Base-by-base conservation (phyloP, 352 stramenopile genomes). In the Phytophthora niederhauseri region DNA sequence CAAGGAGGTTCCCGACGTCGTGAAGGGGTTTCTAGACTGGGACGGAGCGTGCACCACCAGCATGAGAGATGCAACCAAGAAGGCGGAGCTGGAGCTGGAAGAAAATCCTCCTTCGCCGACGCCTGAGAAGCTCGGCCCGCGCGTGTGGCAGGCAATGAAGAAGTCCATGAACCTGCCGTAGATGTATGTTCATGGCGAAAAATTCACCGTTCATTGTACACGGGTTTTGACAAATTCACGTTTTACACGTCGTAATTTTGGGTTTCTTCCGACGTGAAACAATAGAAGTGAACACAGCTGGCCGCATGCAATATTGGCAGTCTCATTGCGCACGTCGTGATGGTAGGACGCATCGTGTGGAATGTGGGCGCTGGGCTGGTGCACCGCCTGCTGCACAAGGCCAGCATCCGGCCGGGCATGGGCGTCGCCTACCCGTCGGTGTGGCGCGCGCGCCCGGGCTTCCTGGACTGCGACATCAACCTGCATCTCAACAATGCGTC, bases 381-480 rank as follows among this genome's bases (percentile, higher is more conserved):
- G 68, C 76, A 93, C 30, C 85, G 81, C 51, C 72, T 71, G 41
- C 66, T 93, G 45, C 89, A 86, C 60, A 87, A 85, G 57, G 57
- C 52, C n/a, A 64, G 64, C 55, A 82, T 89, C 59, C 74, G 72
- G 20, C 76, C 85, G 1, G 79, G 82, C 8, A 70, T 95, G 75
- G 84, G 83, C 55, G 54, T 96, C 65, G 49, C 75, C 6, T 91
- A 92, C 62, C 82, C 87, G 19, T 82, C 87, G 5, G 73, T 96
- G 22, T 96, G 87, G 85, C 80, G 78, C 14, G 85, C 81, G 24
- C 84, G 87, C 1, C 81, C 80, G 0, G 81, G 81, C 2, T 80
- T 95, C 57, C 75, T 94, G 34, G 88, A 95, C 72, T 88, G 84
- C 43, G 88, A 95, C 64, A 66, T 94, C 70, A 94, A 94, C 66